These are phyloP conservation scores for Colletotrichum sp. DNA, from an alignment of 2,329 filamentous ascomycete genomes.

Conservation along the genomic window DNA sequence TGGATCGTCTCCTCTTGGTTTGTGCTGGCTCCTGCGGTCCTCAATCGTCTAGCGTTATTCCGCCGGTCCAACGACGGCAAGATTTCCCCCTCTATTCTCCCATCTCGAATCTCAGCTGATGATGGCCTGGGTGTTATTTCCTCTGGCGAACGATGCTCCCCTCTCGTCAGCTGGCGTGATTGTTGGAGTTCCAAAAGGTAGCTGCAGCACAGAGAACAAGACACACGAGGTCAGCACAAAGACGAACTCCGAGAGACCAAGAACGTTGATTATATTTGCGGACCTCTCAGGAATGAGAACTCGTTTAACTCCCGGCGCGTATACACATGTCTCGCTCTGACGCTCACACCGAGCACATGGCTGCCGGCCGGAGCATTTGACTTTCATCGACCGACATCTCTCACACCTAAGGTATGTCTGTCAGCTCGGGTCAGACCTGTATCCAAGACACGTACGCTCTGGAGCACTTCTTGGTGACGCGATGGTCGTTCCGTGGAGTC, in stretches of 20 bases:
- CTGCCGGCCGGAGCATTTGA: not conserved
- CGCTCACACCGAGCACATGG: not conserved
- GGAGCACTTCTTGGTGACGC: not conserved
- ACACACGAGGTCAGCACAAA: not conserved
- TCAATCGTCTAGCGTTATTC: not conserved
- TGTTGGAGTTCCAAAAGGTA: not conserved
- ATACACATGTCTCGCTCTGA: not conserved
- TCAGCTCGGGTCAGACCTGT: not conserved
- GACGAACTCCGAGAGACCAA: not conserved
- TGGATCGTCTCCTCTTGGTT: not conserved
- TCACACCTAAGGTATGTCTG: not conserved
- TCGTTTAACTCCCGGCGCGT: not conserved
- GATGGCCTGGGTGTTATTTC: too few relatives aligned
- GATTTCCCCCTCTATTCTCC: not conserved
- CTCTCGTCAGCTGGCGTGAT: not conserved
- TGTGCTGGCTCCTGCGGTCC: not conserved
- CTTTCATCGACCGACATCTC: not conserved
- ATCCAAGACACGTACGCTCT: not conserved
- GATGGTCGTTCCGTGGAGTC: not conserved
- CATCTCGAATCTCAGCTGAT: not conserved
- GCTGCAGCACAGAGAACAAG: not conserved
- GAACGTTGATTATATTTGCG: not conserved
- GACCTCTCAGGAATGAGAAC: not conserved
- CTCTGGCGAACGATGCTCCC: accelerated
- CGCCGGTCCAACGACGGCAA: not conserved